A percentile compares a stretch with the other conserved stretches of the same genome.
phyloP scores from a whole-genome alignment of 805 yeast genomes.

The Yarrowia divulgata region DNA sequence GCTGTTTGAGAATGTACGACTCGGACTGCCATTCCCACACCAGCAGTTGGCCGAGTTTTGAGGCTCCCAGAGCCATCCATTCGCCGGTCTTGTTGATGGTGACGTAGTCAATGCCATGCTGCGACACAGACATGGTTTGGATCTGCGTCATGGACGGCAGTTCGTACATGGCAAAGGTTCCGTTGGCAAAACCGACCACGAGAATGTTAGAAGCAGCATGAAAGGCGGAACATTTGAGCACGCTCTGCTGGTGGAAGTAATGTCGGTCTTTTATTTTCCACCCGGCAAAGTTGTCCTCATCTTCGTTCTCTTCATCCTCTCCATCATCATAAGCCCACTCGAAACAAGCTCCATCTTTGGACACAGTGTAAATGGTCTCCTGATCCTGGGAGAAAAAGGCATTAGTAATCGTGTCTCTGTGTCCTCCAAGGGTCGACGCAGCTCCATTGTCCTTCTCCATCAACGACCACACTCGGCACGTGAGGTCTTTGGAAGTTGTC shows the following conservation, averaged over 20 bases:
- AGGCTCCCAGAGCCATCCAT: slow-evolving; percentile 96
- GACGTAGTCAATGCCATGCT: slow-evolving; percentile 84
- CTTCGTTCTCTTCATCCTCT: slow-evolving; percentile 56
- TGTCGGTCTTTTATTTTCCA: slow-evolving; percentile 88
- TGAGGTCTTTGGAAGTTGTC: slow-evolving; percentile 87
- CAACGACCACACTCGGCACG: slow-evolving; percentile 83
- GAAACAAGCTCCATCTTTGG: slow-evolving; percentile 94
- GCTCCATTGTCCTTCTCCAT: slow-evolving; percentile 73
- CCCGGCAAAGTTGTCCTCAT: slow-evolving; percentile 56
- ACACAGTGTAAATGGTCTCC: slow-evolving; percentile 87
- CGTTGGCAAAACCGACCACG: slow-evolving; percentile 88
- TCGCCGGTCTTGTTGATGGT: slow-evolving; percentile 84
- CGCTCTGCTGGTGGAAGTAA: slow-evolving; percentile 71
- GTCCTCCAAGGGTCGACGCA: slow-evolving; percentile 89
- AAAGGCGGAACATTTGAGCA: slow-evolving; percentile 82
- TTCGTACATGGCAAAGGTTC: slow-evolving; percentile 91
- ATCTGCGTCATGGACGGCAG: slow-evolving; percentile 78
- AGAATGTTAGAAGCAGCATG: slow-evolving; percentile 73
- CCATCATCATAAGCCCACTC: slow-evolving; percentile 84
- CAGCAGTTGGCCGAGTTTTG: slow-evolving; percentile 86
- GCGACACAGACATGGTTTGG: slow-evolving; percentile 92
- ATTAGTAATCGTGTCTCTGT: slow-evolving; percentile 82
- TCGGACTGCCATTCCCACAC: slow-evolving; percentile 99
- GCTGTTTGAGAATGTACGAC: slow-evolving; percentile 92
- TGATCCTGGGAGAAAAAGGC: slow-evolving; percentile 90